Evolutionary conservation across 345 rosid genomes (phyloP).

Genomic region (Orychophragmus violaceus): DNA sequence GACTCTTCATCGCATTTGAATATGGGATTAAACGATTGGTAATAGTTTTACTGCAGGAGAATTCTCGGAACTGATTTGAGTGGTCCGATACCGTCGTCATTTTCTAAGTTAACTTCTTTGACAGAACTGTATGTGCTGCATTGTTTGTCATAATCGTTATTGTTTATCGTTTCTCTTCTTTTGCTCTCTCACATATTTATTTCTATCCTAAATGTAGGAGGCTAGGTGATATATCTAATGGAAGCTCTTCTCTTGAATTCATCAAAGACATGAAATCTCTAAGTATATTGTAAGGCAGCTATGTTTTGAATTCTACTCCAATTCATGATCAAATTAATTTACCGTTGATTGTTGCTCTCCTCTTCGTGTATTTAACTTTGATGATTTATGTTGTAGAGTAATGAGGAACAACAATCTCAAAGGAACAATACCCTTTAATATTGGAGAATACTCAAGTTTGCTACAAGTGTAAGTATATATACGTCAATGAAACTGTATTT

Average conservation of each 20-base stretch:
- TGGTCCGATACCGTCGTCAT: constrained; percentile 56
- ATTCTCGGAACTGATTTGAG: constrained; percentile 49
- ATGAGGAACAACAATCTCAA: constrained; percentile 48
- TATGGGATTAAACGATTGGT: not conserved
- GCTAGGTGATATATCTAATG: constrained; percentile 55
- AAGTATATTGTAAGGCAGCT: constrained; percentile 39
- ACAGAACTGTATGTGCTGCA: constrained; percentile 47
- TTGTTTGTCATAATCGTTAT: not conserved
- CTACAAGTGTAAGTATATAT: constrained; percentile 45
- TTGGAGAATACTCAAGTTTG: constrained; percentile 47
- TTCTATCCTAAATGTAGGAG: constrained; percentile 40
- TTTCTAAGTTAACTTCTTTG: constrained; percentile 44
- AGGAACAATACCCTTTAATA: constrained; percentile 49
- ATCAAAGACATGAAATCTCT: constrained; percentile 18
- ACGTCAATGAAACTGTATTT: not conserved
- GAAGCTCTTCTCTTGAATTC: constrained; percentile 22
- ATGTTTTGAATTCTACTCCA: not conserved
- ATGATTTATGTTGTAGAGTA: constrained; percentile 31
- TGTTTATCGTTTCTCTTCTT: not conserved
- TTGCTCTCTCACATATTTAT: not conserved
- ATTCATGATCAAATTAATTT: not conserved
- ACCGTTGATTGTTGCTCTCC: not conserved
- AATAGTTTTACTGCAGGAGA: constrained; percentile 37
- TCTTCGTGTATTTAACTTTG: not conserved
- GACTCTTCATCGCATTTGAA: not conserved